Evolutionary conservation across 1,284 basidiomycete genomes (phyloP).

Genomic region (Neonothopanus nambi): DNA sequence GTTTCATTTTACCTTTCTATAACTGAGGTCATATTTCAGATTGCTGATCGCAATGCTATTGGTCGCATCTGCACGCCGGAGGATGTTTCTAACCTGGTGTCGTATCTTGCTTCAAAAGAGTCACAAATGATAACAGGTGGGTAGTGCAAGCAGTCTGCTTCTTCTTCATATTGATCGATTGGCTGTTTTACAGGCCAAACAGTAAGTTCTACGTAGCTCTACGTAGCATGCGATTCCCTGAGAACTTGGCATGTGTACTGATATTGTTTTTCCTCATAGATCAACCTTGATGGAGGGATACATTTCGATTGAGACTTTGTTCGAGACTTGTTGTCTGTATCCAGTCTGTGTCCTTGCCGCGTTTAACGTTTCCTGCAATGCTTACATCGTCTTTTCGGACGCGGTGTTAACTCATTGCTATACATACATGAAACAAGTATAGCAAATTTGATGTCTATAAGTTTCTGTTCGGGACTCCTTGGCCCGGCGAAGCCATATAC

Average conservation of each 20-base stretch:
- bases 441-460: no score
- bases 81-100: constrained; percentile 25
- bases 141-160: not conserved
- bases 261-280: not conserved
- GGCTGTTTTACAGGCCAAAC: not conserved
- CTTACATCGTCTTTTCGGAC: no score
- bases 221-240: not conserved
- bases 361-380: no score
- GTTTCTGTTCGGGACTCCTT: no score
- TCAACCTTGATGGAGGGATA: constrained; percentile 3
- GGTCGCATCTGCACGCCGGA: constrained; percentile 16
- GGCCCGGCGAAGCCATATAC: no score
- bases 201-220: not conserved
- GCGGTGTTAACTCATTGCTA: no score
- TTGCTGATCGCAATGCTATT: not conserved
- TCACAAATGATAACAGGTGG: constrained; percentile 26
- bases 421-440: no score
- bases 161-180: not conserved
- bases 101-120: constrained; percentile 25
- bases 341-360: not conserved
- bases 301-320: not conserved
- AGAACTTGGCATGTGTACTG: not conserved
- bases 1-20: not conserved
- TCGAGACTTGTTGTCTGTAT: not conserved
- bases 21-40: not conserved